A percentile compares a stretch with the other conserved stretches of the same genome.
Conservation (phyloP, 1,284 basidiomycete genomes). For the Paramarasmius palmivorus region DNA sequence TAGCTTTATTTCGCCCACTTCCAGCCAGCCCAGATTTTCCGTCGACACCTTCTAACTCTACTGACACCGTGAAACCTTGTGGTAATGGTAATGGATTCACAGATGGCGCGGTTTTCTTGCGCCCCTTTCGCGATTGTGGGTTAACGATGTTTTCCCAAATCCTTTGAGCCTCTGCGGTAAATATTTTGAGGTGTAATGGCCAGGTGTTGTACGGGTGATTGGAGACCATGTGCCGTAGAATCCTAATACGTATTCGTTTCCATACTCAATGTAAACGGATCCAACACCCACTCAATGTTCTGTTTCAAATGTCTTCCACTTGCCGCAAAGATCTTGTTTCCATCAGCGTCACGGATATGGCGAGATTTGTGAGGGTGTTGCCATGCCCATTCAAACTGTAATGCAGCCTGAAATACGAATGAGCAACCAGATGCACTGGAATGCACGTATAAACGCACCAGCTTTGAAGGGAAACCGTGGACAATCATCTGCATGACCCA, state of each 20-base stretch:
- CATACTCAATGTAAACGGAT: conserved; percentile 1
- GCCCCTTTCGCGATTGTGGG: conserved; percentile 5
- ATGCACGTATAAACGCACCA: conserved; percentile 34
- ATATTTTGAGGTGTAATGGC: conserved; percentile 70
- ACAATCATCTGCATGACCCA: conserved; percentile 93
- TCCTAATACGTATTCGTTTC: conserved; percentile 28
- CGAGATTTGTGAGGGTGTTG: conserved; percentile 69
- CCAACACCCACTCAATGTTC: conserved; percentile 46
- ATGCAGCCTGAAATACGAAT: conserved; percentile 50
- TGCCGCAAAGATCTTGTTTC: conserved; percentile 38
- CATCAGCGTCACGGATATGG: conserved; percentile 49
- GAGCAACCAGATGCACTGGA: background rate
- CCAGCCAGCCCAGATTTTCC: conserved; percentile 54
- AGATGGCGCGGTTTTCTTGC: background rate
- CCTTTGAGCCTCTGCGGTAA: conserved; percentile 59
- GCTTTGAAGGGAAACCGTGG: conserved; percentile 83
- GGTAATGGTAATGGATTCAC: conserved; percentile 38
- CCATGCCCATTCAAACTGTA: conserved; percentile 95
- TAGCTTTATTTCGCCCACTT: conserved; percentile 53
- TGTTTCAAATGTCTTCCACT: conserved; percentile 36
- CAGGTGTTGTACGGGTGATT: conserved; percentile 61
- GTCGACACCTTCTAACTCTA: conserved; percentile 75
- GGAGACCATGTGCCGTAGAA: conserved; percentile 56
- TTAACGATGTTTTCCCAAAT: conserved; percentile 42
- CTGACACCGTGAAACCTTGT: conserved; percentile 45